Evolutionary conservation across 2,329 filamentous ascomycete species (phyloP), one percentile per base, ranked within the genome.

Genomic region (Endoconidiophora laricicola): DNA sequence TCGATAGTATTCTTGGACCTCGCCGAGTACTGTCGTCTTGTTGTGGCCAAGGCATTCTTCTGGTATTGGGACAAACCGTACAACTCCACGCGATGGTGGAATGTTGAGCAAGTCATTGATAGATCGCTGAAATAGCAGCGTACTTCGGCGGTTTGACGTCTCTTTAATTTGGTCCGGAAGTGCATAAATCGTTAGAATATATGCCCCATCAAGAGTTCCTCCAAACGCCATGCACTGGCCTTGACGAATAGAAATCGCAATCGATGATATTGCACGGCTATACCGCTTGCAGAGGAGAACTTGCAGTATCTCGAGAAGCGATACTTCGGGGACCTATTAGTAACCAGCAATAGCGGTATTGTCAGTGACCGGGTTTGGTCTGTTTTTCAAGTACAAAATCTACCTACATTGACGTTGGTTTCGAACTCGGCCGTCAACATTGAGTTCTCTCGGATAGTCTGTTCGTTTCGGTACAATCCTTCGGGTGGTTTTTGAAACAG

Each of bases 111-210:
- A 70, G 22, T 86, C 81, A 12, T 78, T 71, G 62, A 94, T 73
- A 61, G 83, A 81, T n/a, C 69, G 71, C 60, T 91, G 84, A 3
- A 93, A 74, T 16, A 93, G 65, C n/a, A 73, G 71, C 1, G 85
- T 78, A 62, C 90, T 91, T 55, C 86, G 78, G 61, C 83, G 83
- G 66, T 94, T 94, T 48, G 78, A 85, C 3, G 78, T 74, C 0
- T 83, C 76, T 54, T 81, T 79, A 52, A 91, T 67, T 55, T 85
- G 73, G 9, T 70, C 70, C 1, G 82, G 72, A 7, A 91, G 69
- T 0, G 85, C 79, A 36, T 74, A 80, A 53, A 94, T 74, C 33
- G 77, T 81, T 59, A 94, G 69, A 53, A 80, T 73, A 60, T 94
- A 95, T 18, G 85, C 83, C 3, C 85, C 82, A 46, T 87, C 81